Evolutionary conservation across 1,284 basidiomycete species (phyloP), one percentile per base, ranked within the genome.

Genomic region (Trichosporon coremiiforme): DNA sequence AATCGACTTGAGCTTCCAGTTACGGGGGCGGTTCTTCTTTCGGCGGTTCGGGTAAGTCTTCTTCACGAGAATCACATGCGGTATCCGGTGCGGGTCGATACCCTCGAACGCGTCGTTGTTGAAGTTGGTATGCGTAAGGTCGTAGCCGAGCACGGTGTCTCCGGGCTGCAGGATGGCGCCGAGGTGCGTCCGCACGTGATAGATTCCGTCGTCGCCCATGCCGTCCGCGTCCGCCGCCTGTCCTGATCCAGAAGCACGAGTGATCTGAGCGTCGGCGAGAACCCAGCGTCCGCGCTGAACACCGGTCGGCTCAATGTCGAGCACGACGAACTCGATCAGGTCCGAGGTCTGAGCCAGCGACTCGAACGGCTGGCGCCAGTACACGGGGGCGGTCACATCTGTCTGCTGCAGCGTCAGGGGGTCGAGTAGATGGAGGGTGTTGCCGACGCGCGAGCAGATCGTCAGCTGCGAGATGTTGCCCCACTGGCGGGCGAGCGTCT

Each of bases 151-250:
- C 25, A 89, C 95, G 0, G 93, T 90, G 83, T 99, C 97, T 22
- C 96, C 97, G 0, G 96, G 95, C 80, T 98, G 95, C 25, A 99
- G 87, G 77, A 99, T 94, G 15, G 89, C 91, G 65, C 97, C 97
- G 55, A 99, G 89, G 78, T 99, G 96, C 15, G 96, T 98, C 47
- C 95, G 91, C 13, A 95, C 96, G 84, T 98, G 95, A 85, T 90
- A 95, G 75, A 98, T 97, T 74, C 92, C 91, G 76, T 94, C 82
- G 83, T 86, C 74, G 36, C 84, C 84, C 77, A 83, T 83, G 4
- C 81, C 82, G 73, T 84, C 65, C 84, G 88, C 66, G 80, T 84
- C 67, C 2, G 69, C 66, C 64, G 68, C 66, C 29, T 69, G 71
- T 13, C 83, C 85, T 31, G 68, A 89, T 85, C 80, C 89, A 33